Evolutionary conservation across 257 asterid genomes (phyloP).

Genomic region (Cruciata laevipes): DNA sequence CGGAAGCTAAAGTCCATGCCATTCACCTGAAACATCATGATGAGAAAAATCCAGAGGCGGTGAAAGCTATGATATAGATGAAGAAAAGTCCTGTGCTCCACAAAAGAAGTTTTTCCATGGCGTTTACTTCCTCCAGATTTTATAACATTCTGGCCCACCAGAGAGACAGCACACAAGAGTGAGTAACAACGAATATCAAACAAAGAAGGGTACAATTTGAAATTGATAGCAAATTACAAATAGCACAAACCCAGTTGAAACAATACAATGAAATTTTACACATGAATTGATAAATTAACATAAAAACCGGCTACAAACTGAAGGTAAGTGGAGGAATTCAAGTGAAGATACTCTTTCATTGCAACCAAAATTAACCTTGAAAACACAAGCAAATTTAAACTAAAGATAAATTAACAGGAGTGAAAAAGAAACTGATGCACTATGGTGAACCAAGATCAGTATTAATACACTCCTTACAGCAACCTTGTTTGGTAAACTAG

Average conservation of each 20-base stretch:
- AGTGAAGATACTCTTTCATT: neutral
- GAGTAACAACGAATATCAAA: neutral
- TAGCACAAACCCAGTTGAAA: neutral
- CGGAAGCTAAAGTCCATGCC: neutral
- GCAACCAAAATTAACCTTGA: neutral
- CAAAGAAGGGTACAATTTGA: neutral
- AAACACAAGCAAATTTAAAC: neutral
- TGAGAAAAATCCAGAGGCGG: slow-evolving; percentile 94
- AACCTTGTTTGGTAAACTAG: neutral
- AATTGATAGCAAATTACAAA: neutral
- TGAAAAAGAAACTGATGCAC: neutral
- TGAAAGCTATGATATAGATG: slow-evolving; percentile 99
- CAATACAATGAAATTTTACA: neutral
- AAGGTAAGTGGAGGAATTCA: neutral
- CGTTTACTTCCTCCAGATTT: slow-evolving; percentile 71
- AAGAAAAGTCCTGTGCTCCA: slow-evolving; percentile 93
- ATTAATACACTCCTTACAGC: neutral
- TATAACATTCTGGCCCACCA: slow-evolving; percentile 50
- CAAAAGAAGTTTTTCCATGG: slow-evolving; percentile 89
- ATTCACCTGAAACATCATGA: slow-evolving; percentile 94
- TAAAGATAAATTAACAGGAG: neutral
- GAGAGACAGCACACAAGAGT: slow-evolving; percentile 10
- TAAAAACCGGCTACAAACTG: neutral
- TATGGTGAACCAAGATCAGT: neutral
- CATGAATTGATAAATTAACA: neutral